These are phyloP conservation scores for Komagataella kurtzmanii DNA, from an alignment of 805 yeast genomes.

Conservation along the genomic window DNA sequence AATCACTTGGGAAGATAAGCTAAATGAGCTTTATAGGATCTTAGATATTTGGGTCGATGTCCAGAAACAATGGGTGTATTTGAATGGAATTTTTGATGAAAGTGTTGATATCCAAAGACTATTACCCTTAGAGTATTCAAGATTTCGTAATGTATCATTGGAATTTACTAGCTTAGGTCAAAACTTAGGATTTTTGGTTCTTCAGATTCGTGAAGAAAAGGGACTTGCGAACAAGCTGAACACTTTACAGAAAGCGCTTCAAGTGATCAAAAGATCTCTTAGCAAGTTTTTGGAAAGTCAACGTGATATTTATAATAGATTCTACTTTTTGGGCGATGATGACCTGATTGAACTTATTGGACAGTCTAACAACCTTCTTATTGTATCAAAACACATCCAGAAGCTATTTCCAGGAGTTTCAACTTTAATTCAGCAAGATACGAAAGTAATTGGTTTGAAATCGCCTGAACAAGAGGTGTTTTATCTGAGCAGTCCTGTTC, in stretches of 20 bases:
- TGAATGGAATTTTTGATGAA: constrained; percentile 62
- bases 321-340: constrained; percentile 83
- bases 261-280: constrained; percentile 48
- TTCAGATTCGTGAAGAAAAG: constrained; percentile 40
- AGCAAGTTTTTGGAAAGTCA: constrained; percentile 72
- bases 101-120: constrained; percentile 45
- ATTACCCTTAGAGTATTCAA: constrained; percentile 54
- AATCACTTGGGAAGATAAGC: constrained; percentile 35
- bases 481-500: neutral
- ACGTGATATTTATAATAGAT: constrained; percentile 64
- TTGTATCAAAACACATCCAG: constrained; percentile 43
- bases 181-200: constrained; percentile 23
- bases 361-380: constrained; percentile 28
- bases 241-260: constrained; percentile 40
- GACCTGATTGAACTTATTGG: constrained; percentile 80
- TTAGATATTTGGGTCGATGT: constrained; percentile 70
- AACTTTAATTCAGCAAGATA: constrained; percentile 20
- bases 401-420: constrained; percentile 64
- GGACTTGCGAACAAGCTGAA: constrained; percentile 33
- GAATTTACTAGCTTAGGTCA: constrained; percentile 45
- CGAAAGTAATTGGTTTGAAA: constrained; percentile 22
- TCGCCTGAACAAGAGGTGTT: constrained; percentile 62
- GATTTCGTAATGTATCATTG: constrained; percentile 49
- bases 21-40: constrained; percentile 36
- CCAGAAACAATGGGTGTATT: constrained; percentile 81